Base-by-base conservation (phyloP, 164 flowering plant genomes). In the Stephania cephalantha region DNA sequence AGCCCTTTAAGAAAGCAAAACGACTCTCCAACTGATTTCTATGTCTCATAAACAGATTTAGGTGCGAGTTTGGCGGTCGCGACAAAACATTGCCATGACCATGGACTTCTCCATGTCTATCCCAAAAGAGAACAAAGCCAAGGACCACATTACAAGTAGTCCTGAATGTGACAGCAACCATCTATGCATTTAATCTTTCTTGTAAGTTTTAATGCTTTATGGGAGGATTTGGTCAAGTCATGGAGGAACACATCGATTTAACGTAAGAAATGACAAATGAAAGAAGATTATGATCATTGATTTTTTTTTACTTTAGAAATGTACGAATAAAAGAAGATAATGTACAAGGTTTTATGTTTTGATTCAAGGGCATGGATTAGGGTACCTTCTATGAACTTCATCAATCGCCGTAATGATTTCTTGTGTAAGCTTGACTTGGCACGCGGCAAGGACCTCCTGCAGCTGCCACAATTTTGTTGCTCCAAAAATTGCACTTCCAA, bases 401-500 rank as follows among this genome's bases (percentile, higher is more conserved):
- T 93, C 76, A 12, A 91, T 86, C 52, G 89, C 92, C 5, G 74
- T 76, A 73, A 87, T 71, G 20, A 88, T 81, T 78, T 88, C 90
- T 15, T 78, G 71, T 9, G 87, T 76, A 25, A 91, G 90, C 76
- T 86, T 70, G 25, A 87, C 81, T 31, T 80, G 66, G 73, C 89
- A 86, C 46, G 89, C 89, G 61, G 83, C 66, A 64, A 91, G 76
- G 45, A 87, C 87, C 81, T 92, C 91, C 77, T 76, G 77, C 72
- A 91, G 86, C 81, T 93, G 96, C 90, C 90, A 84, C 25, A 81
- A 63, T 78, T 86, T 90, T 63, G 94, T 93, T 48, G 88, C 91
- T 78, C 98, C 97, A 80, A 91, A 90, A 68, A 93, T 77, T 20
- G 85, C 87, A 79, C 91, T 90, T 44, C 87, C 96, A 65, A 89